Conservation (phyloP, 2,329 filamentous ascomycete genomes). For the Capronia americana region DNA sequence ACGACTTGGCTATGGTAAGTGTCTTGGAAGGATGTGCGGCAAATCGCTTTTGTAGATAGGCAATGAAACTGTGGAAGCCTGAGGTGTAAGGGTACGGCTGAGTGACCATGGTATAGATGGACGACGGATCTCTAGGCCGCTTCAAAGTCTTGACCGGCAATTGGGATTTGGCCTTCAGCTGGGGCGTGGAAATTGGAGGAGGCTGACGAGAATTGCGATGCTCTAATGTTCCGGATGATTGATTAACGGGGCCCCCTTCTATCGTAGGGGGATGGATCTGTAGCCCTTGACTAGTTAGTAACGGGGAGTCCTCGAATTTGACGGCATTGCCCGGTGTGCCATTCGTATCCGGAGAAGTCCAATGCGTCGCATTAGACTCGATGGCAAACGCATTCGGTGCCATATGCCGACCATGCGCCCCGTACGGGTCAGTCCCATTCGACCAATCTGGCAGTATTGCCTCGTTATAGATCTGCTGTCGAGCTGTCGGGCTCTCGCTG, state of each 20-base stretch:
- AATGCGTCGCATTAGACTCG: slow-evolving; percentile 61
- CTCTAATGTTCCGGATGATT: slow-evolving; percentile 37
- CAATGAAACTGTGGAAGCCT: slow-evolving; percentile 87
- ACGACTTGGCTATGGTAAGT: slow-evolving; percentile 80
- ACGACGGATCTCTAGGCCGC: slow-evolving; percentile 73
- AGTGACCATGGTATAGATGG: slow-evolving; percentile 86
- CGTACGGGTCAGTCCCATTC: slow-evolving; percentile 48
- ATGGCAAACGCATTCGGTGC: slow-evolving; percentile 67
- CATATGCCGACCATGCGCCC: slow-evolving; percentile 44
- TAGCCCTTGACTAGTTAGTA: slow-evolving; percentile 43
- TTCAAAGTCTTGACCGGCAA: slow-evolving; percentile 47
- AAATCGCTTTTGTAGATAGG: slow-evolving; percentile 79
- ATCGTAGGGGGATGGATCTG: slow-evolving; percentile 28
- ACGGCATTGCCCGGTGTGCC: slow-evolving; percentile 55
- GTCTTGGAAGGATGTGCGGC: slow-evolving; percentile 70
- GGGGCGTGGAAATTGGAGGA: slow-evolving; percentile 50
- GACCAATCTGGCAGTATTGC: slow-evolving; percentile 55
- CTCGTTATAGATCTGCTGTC: slow-evolving; percentile 52
- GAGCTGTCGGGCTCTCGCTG: slow-evolving; percentile 53
- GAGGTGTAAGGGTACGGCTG: slow-evolving; percentile 90
- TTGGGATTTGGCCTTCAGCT: slow-evolving; percentile 49
- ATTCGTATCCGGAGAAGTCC: slow-evolving; percentile 64
- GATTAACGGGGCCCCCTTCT: slow-evolving; percentile 16
- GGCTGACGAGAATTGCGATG: slow-evolving; percentile 47
- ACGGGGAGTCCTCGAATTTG: slow-evolving; percentile 42